Percentiles rank a stretch among this genome's conserved stretches.
phyloP scores from a whole-genome alignment of 495 filamentous ascomycete species.

The Niebla homalea region DNA sequence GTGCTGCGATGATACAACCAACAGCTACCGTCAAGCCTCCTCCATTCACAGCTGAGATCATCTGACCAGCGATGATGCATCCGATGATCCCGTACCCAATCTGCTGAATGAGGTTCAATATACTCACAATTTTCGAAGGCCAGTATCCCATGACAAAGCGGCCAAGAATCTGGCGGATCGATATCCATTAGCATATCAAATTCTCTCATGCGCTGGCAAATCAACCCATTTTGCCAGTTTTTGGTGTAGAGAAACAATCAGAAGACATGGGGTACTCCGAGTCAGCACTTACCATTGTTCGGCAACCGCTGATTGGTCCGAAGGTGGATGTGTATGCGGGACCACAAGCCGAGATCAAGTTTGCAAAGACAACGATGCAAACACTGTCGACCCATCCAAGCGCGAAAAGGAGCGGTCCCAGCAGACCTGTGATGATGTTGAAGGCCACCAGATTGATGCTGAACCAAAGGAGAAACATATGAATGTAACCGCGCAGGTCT shows the following conservation, averaged over 20 bases:
- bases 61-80: constrained; percentile 37
- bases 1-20: constrained; percentile 51
- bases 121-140: constrained; percentile 51
- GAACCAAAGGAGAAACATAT: constrained; percentile 16
- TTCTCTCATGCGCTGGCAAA: background rate
- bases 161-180: constrained; percentile 40
- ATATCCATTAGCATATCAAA: background rate
- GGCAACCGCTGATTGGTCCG: constrained; percentile 54
- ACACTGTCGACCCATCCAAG: constrained; percentile 55
- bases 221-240: background rate
- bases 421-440: constrained; percentile 56
- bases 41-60: constrained; percentile 42
- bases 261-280: background rate
- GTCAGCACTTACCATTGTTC: constrained; percentile 44
- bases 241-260: background rate
- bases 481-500: background rate
- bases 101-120: constrained; percentile 55
- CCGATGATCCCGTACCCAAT: constrained; percentile 58
- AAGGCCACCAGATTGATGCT: constrained; percentile 51
- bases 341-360: constrained; percentile 37
- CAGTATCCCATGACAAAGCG: constrained; percentile 69
- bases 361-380: constrained; percentile 49
- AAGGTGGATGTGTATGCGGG: constrained; percentile 57
- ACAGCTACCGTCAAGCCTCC: constrained; percentile 46
- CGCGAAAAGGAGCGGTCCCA: constrained; percentile 49